These are phyloP conservation scores for Ceratobasidium sp. DNA, from an alignment of 1,284 basidiomycete species.

Conservation along the genomic window DNA sequence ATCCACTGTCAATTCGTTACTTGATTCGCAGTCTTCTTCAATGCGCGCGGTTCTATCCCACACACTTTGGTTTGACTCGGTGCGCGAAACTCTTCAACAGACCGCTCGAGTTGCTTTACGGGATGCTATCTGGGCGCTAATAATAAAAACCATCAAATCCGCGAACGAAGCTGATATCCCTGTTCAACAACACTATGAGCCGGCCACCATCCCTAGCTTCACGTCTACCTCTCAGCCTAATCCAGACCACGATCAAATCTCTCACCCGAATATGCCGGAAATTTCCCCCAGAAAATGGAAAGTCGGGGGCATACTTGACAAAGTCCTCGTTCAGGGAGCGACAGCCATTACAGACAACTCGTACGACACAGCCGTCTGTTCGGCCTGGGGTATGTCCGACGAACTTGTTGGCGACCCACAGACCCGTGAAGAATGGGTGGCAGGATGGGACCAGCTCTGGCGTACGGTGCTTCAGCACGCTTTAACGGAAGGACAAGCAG, in stretches of 20 bases:
- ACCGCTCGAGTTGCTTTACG: constrained; percentile 39
- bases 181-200: constrained; percentile 28
- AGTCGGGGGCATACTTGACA: constrained; percentile 41
- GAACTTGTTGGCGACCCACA: constrained; percentile 28
- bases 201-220: constrained; percentile 6
- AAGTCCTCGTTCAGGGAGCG: constrained; percentile 34
- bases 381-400: constrained; percentile 43
- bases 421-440: constrained; percentile 42
- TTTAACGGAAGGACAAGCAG: constrained; percentile 32
- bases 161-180: constrained; percentile 32
- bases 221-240: not conserved
- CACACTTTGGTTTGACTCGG: constrained; percentile 43
- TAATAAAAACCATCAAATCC: constrained; percentile 36
- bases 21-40: constrained; percentile 29
- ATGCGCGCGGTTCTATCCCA: constrained; percentile 34
- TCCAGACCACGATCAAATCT: not conserved
- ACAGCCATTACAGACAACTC: constrained; percentile 41
- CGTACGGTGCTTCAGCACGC: constrained; percentile 37
- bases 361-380: constrained; percentile 26
- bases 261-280: not conserved
- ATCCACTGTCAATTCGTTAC: constrained; percentile 30
- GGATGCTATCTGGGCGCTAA: constrained; percentile 40
- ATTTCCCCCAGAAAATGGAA: constrained; percentile 38
- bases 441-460: constrained; percentile 41
- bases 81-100: constrained; percentile 18